A percentile compares a stretch with the other conserved stretches of the same genome.
Conservation (phyloP, 345 rosid genomes). For the Anastatica hierochuntica region DNA sequence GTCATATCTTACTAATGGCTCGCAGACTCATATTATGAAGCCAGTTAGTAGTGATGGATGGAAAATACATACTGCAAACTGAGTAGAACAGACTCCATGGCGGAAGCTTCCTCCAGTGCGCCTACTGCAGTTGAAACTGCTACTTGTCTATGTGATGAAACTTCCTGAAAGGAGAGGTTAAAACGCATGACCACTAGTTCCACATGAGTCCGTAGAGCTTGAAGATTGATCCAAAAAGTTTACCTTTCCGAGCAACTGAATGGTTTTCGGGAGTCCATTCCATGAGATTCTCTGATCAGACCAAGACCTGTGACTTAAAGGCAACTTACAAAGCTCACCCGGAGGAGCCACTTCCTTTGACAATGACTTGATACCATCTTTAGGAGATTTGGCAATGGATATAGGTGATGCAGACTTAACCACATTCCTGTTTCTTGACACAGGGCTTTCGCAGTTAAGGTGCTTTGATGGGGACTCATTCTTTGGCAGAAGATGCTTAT, state of each 20-base stretch:
- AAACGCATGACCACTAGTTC: conserved; percentile 1
- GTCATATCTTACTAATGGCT: too few species aligned
- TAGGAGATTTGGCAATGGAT: conserved; percentile 8
- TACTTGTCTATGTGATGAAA: conserved; percentile 24
- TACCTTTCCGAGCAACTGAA: conserved; percentile 38
- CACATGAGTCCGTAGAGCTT: neutral
- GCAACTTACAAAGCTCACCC: conserved; percentile 20
- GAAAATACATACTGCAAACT: conserved; percentile 30
- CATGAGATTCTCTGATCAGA: conserved; percentile 28
- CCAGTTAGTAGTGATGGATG: neutral
- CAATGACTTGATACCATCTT: conserved; percentile 16
- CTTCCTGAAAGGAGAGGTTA: conserved; percentile 25
- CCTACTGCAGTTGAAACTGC: conserved; percentile 28
- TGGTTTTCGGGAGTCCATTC: conserved; percentile 26
- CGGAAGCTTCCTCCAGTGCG: conserved; percentile 39
- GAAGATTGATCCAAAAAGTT: neutral
- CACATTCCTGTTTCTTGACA: conserved; percentile 20
- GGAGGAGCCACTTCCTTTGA: conserved; percentile 21
- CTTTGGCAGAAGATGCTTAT: conserved; percentile 20
- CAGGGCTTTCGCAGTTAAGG: conserved; percentile 15
- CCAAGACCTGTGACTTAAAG: conserved; percentile 25
- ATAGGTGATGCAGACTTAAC: conserved; percentile 10
- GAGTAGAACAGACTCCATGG: conserved; percentile 26
- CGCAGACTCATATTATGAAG: neutral
- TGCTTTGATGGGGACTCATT: conserved; percentile 15